Evolutionary conservation across 805 yeast genomes (phyloP), one percentile per base, ranked within the genome.

Genomic region (Starmerella khaoyaiensis): DNA sequence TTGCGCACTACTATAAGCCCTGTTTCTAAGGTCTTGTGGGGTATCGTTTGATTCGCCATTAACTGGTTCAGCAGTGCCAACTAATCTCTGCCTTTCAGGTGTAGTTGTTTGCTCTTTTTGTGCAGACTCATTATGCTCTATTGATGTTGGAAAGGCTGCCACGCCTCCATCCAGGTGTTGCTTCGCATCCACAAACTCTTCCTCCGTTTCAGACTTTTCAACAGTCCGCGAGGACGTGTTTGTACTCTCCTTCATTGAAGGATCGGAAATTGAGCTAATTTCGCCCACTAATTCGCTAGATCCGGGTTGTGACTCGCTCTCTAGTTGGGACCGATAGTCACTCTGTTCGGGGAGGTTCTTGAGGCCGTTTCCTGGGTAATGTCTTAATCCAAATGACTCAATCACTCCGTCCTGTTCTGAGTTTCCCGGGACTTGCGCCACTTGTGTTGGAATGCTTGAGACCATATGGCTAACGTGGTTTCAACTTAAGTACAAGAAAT

Each of bases 361-460:
- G n/a, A n/a, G n/a, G n/a, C n/a, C n/a, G n/a, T n/a, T n/a, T n/a
- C n/a, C n/a, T n/a, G n/a, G n/a, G n/a, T n/a, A n/a, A n/a, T n/a
- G n/a, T n/a, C n/a, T n/a, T n/a, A n/a, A n/a, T n/a, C n/a, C n/a
- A n/a, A n/a, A n/a, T n/a, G n/a, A n/a, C n/a, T n/a, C n/a, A n/a
- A n/a, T n/a, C n/a, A n/a, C n/a, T n/a, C n/a, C n/a, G n/a, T n/a
- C n/a, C n/a, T n/a, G n/a, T n/a, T n/a, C n/a, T n/a, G n/a, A n/a
- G n/a, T n/a, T n/a, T n/a, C n/a, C n/a, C n/a, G 35, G 35, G 20
- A 32, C 15, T 7, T 18, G 30, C 17, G 35, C 35, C 33, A 32
- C 35, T 29, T 32, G 27, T 29, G 35, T 32, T n/a, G 18, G 35
- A 9, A 29, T 15, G 35, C 35, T 32, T 6, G 35, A 32, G 6